phyloP scores from a whole-genome alignment of 345 rosid species.

The Gossypium raimondii region DNA sequence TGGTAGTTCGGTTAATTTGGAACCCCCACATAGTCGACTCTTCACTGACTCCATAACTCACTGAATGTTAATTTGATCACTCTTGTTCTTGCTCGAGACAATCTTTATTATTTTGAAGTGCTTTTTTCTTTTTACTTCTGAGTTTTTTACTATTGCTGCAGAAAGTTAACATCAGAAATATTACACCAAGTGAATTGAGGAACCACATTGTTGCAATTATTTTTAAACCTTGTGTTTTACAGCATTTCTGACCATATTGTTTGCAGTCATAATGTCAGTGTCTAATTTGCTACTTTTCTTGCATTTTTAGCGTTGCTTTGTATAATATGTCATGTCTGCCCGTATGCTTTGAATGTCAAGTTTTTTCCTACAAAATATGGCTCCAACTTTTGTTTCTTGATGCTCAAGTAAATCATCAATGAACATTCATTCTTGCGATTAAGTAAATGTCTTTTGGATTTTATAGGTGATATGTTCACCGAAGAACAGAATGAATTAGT shows the following conservation, averaged over 20 bases:
- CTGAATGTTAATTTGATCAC: neutral
- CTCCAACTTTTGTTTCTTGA: neutral
- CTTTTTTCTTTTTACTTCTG: neutral
- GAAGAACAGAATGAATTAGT: conserved; percentile 94
- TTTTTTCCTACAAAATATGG: neutral
- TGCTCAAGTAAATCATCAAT: neutral
- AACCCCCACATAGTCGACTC: neutral
- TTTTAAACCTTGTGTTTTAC: neutral
- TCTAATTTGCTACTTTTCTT: neutral
- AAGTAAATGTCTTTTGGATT: conserved; percentile 14
- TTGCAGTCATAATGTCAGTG: neutral
- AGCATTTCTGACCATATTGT: neutral
- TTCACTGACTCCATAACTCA: neutral
- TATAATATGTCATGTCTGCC: neutral
- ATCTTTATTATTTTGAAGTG: neutral
- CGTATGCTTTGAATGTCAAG: neutral
- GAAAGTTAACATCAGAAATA: neutral
- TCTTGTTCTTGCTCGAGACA: neutral
- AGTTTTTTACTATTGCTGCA: neutral
- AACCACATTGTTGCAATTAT: neutral
- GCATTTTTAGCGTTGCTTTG: neutral
- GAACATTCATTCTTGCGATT: conserved; percentile 2
- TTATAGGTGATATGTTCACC: conserved; percentile 83
- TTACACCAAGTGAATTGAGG: neutral
- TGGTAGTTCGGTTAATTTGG: neutral